phyloP scores from a whole-genome alignment of 2,329 filamentous ascomycete genomes.

The Cladosporium sp. region DNA sequence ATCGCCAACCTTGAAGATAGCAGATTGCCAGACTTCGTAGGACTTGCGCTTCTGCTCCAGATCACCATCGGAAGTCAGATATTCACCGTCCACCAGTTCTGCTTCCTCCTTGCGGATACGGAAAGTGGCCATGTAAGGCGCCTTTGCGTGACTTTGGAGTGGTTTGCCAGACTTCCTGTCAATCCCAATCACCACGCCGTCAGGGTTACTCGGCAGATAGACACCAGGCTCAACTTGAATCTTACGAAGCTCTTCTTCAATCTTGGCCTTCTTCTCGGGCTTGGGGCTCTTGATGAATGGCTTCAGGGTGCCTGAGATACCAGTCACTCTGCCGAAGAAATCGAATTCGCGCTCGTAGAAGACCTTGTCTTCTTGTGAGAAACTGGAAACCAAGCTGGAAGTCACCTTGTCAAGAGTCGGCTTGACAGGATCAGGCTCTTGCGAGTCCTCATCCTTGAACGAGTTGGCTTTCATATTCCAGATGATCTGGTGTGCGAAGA shows the following conservation, averaged over 20 bases:
- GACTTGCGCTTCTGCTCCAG: constrained; percentile 43
- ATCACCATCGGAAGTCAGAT: background rate
- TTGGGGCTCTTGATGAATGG: constrained; percentile 90
- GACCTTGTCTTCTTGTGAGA: constrained; percentile 71
- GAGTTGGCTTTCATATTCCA: constrained; percentile 99
- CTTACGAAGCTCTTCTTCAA: constrained; percentile 95
- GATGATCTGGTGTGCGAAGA: constrained; percentile 98
- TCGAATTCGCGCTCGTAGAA: constrained; percentile 95
- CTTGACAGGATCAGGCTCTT: constrained; percentile 88
- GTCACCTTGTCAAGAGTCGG: constrained; percentile 90
- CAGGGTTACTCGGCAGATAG: constrained; percentile 94
- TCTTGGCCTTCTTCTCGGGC: constrained; percentile 97
- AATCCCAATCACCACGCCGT: constrained; percentile 95
- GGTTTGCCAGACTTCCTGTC: constrained; percentile 98
- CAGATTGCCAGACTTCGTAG: constrained; percentile 97
- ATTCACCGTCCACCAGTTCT: constrained; percentile 45
- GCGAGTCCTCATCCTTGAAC: constrained; percentile 93
- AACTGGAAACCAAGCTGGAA: constrained; percentile 77
- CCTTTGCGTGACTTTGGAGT: constrained; percentile 95
- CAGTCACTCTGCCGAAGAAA: constrained; percentile 98
- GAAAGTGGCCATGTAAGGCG: constrained; percentile 99
- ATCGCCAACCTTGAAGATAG: constrained; percentile 99
- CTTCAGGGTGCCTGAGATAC: constrained; percentile 91
- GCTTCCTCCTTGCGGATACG: constrained; percentile 81
- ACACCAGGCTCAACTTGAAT: constrained; percentile 97